Percentiles rank a stretch among this genome's conserved stretches.
Conservation (phyloP, 2,329 filamentous ascomycete species). For the Calonectria fujianensis region DNA sequence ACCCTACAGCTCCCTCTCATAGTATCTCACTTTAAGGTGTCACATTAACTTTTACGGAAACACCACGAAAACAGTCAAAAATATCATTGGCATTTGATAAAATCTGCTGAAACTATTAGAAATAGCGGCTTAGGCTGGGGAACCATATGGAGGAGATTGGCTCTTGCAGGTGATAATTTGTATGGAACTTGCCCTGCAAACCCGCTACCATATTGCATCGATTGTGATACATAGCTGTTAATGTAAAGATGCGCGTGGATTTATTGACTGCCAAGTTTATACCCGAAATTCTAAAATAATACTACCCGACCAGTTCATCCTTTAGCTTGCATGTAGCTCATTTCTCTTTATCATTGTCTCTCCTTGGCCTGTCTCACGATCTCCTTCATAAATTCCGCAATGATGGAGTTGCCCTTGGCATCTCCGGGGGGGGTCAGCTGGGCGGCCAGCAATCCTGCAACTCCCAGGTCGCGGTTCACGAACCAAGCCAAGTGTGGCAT, state of each 20-base stretch:
- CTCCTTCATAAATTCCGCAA: slow-evolving; percentile 16
- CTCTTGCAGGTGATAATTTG: too few relatives aligned
- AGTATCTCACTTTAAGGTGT: too few relatives aligned
- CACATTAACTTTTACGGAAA: too few relatives aligned
- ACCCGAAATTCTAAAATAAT: not conserved
- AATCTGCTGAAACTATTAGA: too few relatives aligned
- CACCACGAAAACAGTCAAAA: too few relatives aligned
- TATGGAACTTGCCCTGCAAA: too few relatives aligned
- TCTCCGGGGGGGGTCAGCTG: slow-evolving; percentile 31
- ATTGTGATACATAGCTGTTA: not conserved
- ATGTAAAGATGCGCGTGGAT: not conserved
- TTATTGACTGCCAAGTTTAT: not conserved
- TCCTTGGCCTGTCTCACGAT: not conserved
- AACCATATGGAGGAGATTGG: too few relatives aligned
- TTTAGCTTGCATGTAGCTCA: not conserved
- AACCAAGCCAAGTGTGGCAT: slow-evolving; percentile 34
- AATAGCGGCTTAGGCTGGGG: too few relatives aligned
- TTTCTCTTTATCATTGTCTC: not conserved
- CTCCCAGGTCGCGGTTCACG: slow-evolving; percentile 24
- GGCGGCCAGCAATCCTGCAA: slow-evolving; percentile 4
- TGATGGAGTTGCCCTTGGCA: slow-evolving; percentile 22
- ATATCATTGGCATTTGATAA: too few relatives aligned
- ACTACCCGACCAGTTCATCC: too few relatives aligned
- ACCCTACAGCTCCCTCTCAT: too few relatives aligned
- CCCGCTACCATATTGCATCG: too few relatives aligned